Conservation (phyloP, 176 grass and related monocot species). For the Ensete ventricosum region DNA sequence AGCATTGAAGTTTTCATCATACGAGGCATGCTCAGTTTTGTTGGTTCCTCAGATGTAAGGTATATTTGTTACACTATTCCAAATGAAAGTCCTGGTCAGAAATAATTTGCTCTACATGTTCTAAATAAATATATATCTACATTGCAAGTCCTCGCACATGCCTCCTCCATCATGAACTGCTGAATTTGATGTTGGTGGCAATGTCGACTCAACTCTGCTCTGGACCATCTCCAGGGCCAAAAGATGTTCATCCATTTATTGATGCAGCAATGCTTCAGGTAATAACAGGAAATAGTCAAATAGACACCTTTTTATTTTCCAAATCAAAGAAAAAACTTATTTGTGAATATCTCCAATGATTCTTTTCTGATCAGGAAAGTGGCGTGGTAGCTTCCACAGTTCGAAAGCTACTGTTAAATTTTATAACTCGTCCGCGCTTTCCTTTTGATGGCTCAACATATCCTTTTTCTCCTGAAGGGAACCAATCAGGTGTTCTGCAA, state of each 20-base stretch:
- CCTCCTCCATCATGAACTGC: conserved; percentile 87
- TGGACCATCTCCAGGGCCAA: conserved; percentile 86
- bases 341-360: conserved; percentile 1
- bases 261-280: conserved; percentile 95
- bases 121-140: conserved; percentile 20
- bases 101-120: conserved; percentile 10
- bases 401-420: conserved; percentile 74
- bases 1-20: conserved; percentile 76
- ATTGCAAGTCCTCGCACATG: conserved; percentile 65
- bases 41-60: conserved; percentile 87
- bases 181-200: conserved; percentile 92
- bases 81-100: neutral
- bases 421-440: conserved; percentile 57
- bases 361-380: conserved; percentile 53
- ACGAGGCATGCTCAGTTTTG: conserved; percentile 59
- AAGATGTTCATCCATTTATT: conserved; percentile 94
- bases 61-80: conserved; percentile 32
- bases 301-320: neutral
- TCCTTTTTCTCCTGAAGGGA: conserved; percentile 63
- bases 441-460: conserved; percentile 50
- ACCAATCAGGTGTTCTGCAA: conserved; percentile 70
- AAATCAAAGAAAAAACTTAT: conserved; percentile 19
- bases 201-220: conserved; percentile 98
- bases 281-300: neutral
- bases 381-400: conserved; percentile 47